Percentiles rank a stretch among this genome's conserved stretches.
These are phyloP conservation scores for Diplotaxis tenuifolia DNA, from an alignment of 345 rosid genomes.

Conservation along the genomic window DNA sequence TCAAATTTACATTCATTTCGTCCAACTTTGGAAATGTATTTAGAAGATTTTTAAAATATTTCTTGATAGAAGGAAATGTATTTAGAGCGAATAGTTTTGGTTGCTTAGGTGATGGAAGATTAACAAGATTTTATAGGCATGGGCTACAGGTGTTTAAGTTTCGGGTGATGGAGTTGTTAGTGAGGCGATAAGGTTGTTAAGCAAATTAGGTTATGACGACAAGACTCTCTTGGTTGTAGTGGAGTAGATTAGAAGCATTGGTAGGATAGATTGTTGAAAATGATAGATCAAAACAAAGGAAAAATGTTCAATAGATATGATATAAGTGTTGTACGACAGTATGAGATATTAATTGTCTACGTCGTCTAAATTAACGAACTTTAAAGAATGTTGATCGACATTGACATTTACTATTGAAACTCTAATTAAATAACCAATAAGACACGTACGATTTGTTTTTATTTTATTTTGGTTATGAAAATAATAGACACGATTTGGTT, in stretches of 20 bases:
- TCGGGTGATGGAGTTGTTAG: slow-evolving; percentile 45
- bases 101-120: background rate
- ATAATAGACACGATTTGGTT: background rate
- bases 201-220: slow-evolving; percentile 55
- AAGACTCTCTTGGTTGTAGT: slow-evolving; percentile 31
- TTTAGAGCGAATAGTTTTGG: background rate
- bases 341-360: background rate
- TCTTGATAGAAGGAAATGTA: background rate
- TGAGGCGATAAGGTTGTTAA: slow-evolving; percentile 46
- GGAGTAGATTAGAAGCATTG: slow-evolving; percentile 47
- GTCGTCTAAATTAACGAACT: slow-evolving; percentile 1
- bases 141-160: background rate
- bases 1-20: slow-evolving; percentile 10
- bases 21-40: too few species aligned
- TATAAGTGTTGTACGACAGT: background rate
- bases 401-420: background rate
- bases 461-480: too few species aligned
- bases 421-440: background rate
- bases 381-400: slow-evolving; percentile 9
- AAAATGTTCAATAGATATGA: background rate
- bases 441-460: background rate
- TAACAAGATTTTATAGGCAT: slow-evolving; percentile 25
- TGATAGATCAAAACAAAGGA: slow-evolving; percentile 4
- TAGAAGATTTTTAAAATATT: background rate
- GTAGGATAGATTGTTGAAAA: slow-evolving; percentile 6